Conservation (phyloP, 257 asterid species). For the Paulownia fortunei region DNA sequence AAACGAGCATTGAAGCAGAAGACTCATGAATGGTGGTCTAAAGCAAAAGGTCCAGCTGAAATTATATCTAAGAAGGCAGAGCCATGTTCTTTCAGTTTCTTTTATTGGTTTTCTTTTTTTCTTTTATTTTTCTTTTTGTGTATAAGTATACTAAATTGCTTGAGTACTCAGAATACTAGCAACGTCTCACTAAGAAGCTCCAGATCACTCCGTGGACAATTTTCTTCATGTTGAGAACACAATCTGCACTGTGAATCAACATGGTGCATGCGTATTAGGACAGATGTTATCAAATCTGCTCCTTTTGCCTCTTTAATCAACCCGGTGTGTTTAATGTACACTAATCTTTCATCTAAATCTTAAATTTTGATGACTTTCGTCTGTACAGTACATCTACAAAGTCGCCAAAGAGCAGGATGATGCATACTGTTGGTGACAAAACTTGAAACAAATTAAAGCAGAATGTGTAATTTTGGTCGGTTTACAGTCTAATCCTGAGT, state of each 20-base stretch:
- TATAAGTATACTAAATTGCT: background rate
- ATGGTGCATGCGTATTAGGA: background rate
- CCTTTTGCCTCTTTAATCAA: background rate
- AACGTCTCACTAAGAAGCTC: background rate
- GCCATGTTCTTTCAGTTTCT: background rate
- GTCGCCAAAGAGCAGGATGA: background rate
- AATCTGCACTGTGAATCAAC: background rate
- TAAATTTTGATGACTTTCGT: background rate
- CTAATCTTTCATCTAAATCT: background rate
- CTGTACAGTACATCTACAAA: background rate
- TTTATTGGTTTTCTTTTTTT: background rate
- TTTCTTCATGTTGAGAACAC: background rate
- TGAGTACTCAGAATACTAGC: background rate
- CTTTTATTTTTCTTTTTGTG: too few species aligned
- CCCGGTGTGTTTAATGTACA: background rate
- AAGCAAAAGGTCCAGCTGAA: slow-evolving; percentile 38
- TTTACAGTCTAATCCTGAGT: too few species aligned
- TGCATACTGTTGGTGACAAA: too few species aligned
- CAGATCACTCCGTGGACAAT: background rate
- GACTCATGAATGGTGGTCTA: slow-evolving; percentile 35
- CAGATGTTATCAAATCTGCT: background rate
- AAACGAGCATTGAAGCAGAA: slow-evolving; percentile 17
- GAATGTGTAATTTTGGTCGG: too few species aligned
- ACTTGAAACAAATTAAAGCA: too few species aligned
- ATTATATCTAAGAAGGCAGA: background rate